Evolutionary conservation across 108 stramenopile species (phyloP), one percentile per base, ranked within the genome.

Genomic region (Pseudonitzschia pungens): DNA sequence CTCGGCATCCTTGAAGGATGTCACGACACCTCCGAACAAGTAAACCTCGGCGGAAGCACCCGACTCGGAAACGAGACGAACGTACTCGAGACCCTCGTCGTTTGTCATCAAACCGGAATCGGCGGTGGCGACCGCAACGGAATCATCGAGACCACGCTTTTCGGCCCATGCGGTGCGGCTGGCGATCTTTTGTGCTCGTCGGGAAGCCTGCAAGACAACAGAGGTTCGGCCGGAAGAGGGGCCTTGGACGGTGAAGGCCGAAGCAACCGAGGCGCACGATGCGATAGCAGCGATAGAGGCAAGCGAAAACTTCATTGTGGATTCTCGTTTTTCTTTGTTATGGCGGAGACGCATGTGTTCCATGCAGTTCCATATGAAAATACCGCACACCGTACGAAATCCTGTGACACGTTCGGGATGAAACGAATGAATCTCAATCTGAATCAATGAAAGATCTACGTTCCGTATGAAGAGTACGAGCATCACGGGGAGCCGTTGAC

Each of bases 1-100:
- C 51, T 84, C 89, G 9, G 60, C 81, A 71, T 87, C 83, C 57
- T 80, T 77, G 84, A 89, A 95, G 70, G 80, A 82, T 6, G 91
- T 92, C 52, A 95, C 94, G 67, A 79, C 85, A 24, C 88, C 94
- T 21, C 94, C 94, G 48, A 66, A 92, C 21, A 94, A 72, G 75
- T 92, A 94, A 51, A 92, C 65, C 52, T 94, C 90, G 40, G 86
- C 80, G 36, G 89, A 79, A 29, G 89, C 82, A 18, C 90, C 89
- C n/a, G 65, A 68, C 0, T 83, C 80, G 12, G 78, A 69, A 18
- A 83, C 87, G 26, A 94, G 75, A 50, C 85, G 74, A 71, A 94
- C 88, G 71, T 79, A 94, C 74, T 94, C 90, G 27, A 94, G 80
- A 48, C 93, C 90, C 18, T 80, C 79, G 24, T 86, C 87, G 65